Base-by-base conservation (phyloP, 345 rosid genomes). In the Raphanus raphanistrum region DNA sequence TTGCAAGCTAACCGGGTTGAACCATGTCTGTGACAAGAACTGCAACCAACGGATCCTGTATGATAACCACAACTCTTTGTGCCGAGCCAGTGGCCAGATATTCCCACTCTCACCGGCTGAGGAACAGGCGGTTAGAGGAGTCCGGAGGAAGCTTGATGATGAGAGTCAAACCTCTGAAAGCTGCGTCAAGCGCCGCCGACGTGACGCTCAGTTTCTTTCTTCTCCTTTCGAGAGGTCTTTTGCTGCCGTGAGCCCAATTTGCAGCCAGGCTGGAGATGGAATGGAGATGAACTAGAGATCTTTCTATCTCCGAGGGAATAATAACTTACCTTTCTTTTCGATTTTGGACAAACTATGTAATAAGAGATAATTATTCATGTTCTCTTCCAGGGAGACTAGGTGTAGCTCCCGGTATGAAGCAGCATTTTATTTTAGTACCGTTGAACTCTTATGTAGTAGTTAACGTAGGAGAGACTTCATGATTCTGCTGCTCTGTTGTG, bases 11-110 rank as follows among this genome's bases (percentile, higher is more conserved):
- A 94, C 97, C 31, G 94, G 90, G 45, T 71, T 90, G 55, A 91
- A 87, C 62, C 97, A 94, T 82, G 90, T 91, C 78, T 94, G 98
- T 80, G 98, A 94, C 94, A 94, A 91, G 92, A 91, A 94, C 75
- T 94, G 98, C 83, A 81, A 94, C 87, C 97, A 91, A 88, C 71
- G 97, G 82, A 94, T 94, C 77, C 67, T 94, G 86, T 94, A 91
- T 79, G 98, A 94, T 85, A 94, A 94, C 82, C 94, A 91, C 82
- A 89, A 78, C 79, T 94, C 94, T 62, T 83, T 94, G 79, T 94
- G 97, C 86, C 93, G 88, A 29, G 98, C 88, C 6, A 94, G 98
- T 66, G 77, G 94, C 66, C 79, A 82, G 86, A 77, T 90, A 59
- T 91, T 88, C 79, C 97, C 94, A 43, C 90, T 94, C 31, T 79